phyloP scores from a whole-genome alignment of 1,284 basidiomycete species.

The Fomitopsis betulina region DNA sequence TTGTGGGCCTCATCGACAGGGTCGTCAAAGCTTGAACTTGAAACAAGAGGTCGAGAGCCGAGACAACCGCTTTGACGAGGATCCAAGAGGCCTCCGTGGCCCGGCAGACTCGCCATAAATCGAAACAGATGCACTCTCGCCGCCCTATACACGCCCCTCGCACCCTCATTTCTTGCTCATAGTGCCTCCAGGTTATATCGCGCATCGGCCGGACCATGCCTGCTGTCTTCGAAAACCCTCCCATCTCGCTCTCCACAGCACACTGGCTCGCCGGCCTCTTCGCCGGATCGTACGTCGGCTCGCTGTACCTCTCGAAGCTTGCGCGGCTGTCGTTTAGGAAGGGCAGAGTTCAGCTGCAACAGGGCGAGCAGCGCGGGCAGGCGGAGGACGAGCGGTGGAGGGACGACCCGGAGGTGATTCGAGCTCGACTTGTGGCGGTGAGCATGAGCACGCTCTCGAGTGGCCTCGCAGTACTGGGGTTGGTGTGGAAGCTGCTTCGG shows the following conservation, averaged over 20 bases:
- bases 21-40: not conserved
- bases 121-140: not conserved
- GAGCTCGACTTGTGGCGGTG: constrained; percentile 59
- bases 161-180: not conserved
- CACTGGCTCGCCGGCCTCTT: constrained; percentile 25
- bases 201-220: constrained; percentile 12
- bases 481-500: constrained; percentile 31
- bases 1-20: not conserved
- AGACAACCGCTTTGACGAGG: not conserved
- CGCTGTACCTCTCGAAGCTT: constrained; percentile 26
- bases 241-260: constrained; percentile 22
- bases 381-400: constrained; percentile 46
- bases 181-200: not conserved
- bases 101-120: not conserved
- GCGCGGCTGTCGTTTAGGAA: constrained; percentile 23
- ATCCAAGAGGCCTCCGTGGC: not conserved
- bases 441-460: constrained; percentile 50
- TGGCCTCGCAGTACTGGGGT: constrained; percentile 38
- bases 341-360: constrained; percentile 1
- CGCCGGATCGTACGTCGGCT: constrained; percentile 28
- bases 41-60: not conserved
- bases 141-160: not conserved
- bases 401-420: constrained; percentile 73
- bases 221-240: constrained; percentile 19
- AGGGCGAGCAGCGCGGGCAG: constrained; percentile 18